A percentile compares a stretch with the other conserved stretches of the same genome.
Conservation (phyloP, 805 yeast genomes). For the Metschnikowia kofuensis region DNA sequence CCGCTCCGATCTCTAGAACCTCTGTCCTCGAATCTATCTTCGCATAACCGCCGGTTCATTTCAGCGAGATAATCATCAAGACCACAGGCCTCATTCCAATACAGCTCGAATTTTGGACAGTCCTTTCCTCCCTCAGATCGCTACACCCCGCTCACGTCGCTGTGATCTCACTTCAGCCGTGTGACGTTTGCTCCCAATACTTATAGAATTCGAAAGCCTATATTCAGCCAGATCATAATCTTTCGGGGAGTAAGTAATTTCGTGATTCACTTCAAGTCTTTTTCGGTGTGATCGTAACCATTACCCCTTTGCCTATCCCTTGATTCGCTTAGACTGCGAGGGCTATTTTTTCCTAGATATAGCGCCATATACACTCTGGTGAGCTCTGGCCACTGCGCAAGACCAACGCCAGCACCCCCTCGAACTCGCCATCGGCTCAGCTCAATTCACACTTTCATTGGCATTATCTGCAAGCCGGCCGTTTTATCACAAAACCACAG, state of each 20-base stretch:
- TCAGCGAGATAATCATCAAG: too few relatives aligned
- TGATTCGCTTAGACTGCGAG: slow-evolving; percentile 9
- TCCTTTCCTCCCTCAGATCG: not conserved
- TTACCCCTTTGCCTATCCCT: slow-evolving; percentile 7
- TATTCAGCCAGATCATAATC: too few relatives aligned
- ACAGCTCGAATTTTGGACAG: too few relatives aligned
- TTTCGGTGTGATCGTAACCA: too few relatives aligned
- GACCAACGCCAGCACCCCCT: slow-evolving; percentile 5
- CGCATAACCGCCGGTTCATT: too few relatives aligned
- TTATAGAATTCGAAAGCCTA: too few relatives aligned
- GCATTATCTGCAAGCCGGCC: not conserved
- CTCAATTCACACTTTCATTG: not conserved
- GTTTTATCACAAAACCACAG: not conserved
- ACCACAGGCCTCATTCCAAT: not conserved
- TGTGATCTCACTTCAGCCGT: too few relatives aligned
- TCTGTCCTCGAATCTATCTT: too few relatives aligned
- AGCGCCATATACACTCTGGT: slow-evolving; percentile 3
- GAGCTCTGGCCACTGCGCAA: slow-evolving; percentile 8
- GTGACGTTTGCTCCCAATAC: too few relatives aligned
- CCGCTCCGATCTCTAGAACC: not conserved
- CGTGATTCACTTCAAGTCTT: too few relatives aligned
- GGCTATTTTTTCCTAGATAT: slow-evolving; percentile 9
- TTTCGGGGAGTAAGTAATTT: too few relatives aligned
- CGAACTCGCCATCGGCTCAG: slow-evolving; percentile 1
- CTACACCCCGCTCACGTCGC: not conserved